Evolutionary conservation across 2,329 filamentous ascomycete species (phyloP).

Genomic region (Fusarium succisae): DNA sequence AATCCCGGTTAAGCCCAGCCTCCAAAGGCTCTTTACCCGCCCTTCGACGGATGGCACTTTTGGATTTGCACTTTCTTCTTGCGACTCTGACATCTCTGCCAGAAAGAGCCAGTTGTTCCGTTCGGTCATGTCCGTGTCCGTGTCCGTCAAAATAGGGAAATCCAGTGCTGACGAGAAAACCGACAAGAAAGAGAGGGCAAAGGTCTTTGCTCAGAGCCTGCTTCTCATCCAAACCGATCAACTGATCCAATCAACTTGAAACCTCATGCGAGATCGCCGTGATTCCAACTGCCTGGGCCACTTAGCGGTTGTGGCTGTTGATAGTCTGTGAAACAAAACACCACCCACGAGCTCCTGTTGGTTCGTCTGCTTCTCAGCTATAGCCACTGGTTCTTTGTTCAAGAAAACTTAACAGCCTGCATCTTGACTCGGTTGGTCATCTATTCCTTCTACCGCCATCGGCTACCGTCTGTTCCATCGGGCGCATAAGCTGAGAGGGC

Average conservation of each 20-base stretch:
- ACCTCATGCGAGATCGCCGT: slow-evolving; percentile 15
- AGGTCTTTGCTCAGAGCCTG: background rate
- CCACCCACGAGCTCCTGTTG: slow-evolving; percentile 18
- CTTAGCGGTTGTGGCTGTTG: slow-evolving; percentile 9
- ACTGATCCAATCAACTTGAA: background rate
- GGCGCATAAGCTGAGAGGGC: background rate
- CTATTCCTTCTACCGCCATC: background rate
- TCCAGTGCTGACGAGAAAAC: background rate
- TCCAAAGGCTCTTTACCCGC: slow-evolving; percentile 7
- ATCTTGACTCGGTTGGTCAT: background rate
- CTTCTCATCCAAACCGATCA: background rate
- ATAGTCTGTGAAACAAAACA: slow-evolving; percentile 4
- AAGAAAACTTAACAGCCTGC: background rate
- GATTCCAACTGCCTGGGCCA: background rate
- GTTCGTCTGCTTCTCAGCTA: slow-evolving; percentile 13
- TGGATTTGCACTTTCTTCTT: slow-evolving; percentile 7
- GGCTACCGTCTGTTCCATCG: background rate
- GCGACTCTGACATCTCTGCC: slow-evolving; percentile 18
- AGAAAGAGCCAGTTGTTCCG: slow-evolving; percentile 5
- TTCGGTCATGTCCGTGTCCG: slow-evolving; percentile 21
- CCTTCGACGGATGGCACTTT: slow-evolving; percentile 26
- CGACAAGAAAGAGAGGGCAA: background rate
- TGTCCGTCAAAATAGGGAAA: background rate
- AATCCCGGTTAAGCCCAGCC: slow-evolving; percentile 20
- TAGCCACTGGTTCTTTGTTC: slow-evolving; percentile 7